phyloP scores from a whole-genome alignment of 2,329 filamentous ascomycete species.

The Cephalotrichum gorgonifer region DNA sequence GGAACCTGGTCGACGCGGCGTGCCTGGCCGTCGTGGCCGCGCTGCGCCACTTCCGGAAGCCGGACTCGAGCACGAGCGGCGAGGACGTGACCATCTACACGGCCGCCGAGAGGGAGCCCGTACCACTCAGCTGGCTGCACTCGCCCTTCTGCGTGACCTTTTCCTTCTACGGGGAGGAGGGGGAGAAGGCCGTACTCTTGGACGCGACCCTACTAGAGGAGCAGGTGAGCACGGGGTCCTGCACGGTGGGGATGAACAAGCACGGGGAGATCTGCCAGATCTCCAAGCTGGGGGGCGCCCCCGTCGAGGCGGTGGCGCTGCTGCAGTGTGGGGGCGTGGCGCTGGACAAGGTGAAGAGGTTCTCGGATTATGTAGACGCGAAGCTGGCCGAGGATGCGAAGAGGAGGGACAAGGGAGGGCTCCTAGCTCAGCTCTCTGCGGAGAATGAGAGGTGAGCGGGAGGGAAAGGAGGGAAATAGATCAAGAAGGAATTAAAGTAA shows the following conservation, averaged over 20 bases:
- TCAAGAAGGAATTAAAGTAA: slow-evolving; percentile 4
- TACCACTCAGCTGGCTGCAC: slow-evolving; percentile 83
- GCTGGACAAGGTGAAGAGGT: slow-evolving; percentile 67
- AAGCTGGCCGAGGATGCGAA: slow-evolving; percentile 70
- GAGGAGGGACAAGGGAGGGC: slow-evolving; percentile 65
- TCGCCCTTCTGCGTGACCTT: slow-evolving; percentile 88
- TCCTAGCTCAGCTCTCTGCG: slow-evolving; percentile 67
- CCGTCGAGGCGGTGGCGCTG: slow-evolving; percentile 69
- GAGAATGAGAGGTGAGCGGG: slow-evolving; percentile 60
- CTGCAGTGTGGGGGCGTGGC: slow-evolving; percentile 68
- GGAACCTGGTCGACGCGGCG: slow-evolving; percentile 75
- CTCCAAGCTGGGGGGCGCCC: slow-evolving; percentile 76
- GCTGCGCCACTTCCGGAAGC: slow-evolving; percentile 81
- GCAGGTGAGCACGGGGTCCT: slow-evolving; percentile 61
- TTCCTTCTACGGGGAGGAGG: slow-evolving; percentile 67
- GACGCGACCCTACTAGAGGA: slow-evolving; percentile 68
- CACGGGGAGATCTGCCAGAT: slow-evolving; percentile 88
- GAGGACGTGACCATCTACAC: slow-evolving; percentile 79
- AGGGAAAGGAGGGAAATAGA: slow-evolving; percentile 1
- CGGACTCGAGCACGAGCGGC: slow-evolving; percentile 78
- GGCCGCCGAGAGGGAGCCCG: slow-evolving; percentile 75
- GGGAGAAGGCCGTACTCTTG: slow-evolving; percentile 54
- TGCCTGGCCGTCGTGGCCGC: slow-evolving; percentile 84
- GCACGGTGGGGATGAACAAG: slow-evolving; percentile 77
- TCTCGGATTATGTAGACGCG: slow-evolving; percentile 63